Conservation (phyloP, 2,329 filamentous ascomycete genomes). For the Teratosphaeria nubilosa region DNA sequence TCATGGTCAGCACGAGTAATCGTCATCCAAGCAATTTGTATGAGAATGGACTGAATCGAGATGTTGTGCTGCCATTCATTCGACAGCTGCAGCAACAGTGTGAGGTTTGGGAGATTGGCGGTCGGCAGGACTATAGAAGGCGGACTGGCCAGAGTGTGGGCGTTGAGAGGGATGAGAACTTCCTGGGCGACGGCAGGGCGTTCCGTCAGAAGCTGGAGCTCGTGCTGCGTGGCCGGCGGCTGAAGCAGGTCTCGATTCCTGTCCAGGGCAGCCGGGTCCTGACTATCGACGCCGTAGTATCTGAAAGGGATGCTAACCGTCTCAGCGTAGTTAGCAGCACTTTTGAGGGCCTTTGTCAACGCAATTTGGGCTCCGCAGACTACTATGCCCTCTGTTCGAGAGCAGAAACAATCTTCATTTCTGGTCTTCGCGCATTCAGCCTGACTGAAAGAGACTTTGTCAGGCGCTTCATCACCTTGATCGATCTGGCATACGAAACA, state of each 20-base stretch:
- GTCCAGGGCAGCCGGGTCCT: slow-evolving; percentile 14
- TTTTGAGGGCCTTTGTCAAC: slow-evolving; percentile 55
- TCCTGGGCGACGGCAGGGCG: slow-evolving; percentile 7
- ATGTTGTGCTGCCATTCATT: slow-evolving; percentile 55
- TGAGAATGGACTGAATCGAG: slow-evolving; percentile 21
- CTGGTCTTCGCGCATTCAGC: slow-evolving; percentile 11
- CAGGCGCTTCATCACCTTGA: slow-evolving; percentile 63
- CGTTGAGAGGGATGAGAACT: slow-evolving; percentile 4
- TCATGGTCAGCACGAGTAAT: slow-evolving; percentile 68
- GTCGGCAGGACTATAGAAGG: slow-evolving; percentile 53
- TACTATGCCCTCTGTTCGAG: slow-evolving; percentile 55
- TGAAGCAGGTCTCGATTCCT: slow-evolving; percentile 7
- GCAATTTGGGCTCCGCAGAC: slow-evolving; percentile 60
- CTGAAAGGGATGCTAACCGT: neutral
- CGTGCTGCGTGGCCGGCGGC: neutral
- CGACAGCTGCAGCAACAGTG: slow-evolving; percentile 65
- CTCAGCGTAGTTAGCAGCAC: slow-evolving; percentile 36
- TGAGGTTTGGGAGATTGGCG: slow-evolving; percentile 65
- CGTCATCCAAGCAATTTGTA: slow-evolving; percentile 59
- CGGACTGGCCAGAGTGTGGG: slow-evolving; percentile 4
- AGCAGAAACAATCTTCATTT: slow-evolving; percentile 11
- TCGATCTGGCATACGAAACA: slow-evolving; percentile 68
- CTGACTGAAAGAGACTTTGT: slow-evolving; percentile 52
- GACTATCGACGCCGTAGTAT: slow-evolving; percentile 5
- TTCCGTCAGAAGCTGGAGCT: slow-evolving; percentile 6